phyloP scores from a whole-genome alignment of 2,329 filamentous ascomycete species.

The Pseudogymnoascus sp. region DNA sequence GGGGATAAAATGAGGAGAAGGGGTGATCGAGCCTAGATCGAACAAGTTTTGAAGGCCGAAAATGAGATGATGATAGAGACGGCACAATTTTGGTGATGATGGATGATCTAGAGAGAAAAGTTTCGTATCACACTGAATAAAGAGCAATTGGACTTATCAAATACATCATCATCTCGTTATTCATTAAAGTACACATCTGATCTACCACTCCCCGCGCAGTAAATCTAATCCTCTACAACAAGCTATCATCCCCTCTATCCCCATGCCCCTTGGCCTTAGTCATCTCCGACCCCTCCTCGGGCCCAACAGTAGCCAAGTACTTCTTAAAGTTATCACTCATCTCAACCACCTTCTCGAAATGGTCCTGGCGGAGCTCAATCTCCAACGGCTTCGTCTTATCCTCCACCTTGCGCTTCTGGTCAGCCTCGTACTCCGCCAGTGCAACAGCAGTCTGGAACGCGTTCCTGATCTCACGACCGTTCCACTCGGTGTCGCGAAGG shows the following conservation, averaged over 20 bases:
- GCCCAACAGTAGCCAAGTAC: slow-evolving; percentile 17
- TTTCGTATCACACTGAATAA: background rate
- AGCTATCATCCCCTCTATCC: slow-evolving; percentile 18
- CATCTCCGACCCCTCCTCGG: slow-evolving; percentile 3
- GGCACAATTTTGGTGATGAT: background rate
- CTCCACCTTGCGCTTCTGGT: slow-evolving; percentile 10
- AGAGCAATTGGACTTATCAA: background rate
- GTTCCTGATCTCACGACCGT: slow-evolving; percentile 25
- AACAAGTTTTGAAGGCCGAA: background rate
- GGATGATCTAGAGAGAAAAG: background rate
- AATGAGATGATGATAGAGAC: background rate
- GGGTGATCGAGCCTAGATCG: background rate
- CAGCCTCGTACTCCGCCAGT: slow-evolving; percentile 20
- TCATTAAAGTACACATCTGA: background rate
- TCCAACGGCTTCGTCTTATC: background rate
- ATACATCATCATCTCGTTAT: background rate
- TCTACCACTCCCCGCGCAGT: background rate
- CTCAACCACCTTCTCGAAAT: slow-evolving; percentile 21
- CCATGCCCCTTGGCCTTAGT: slow-evolving; percentile 10
- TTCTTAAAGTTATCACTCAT: slow-evolving; percentile 20
- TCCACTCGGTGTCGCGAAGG: slow-evolving; percentile 21
- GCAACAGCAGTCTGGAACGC: slow-evolving; percentile 24
- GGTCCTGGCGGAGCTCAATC: slow-evolving; percentile 16
- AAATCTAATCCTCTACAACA: slow-evolving; percentile 13
- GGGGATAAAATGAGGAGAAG: background rate